These are phyloP conservation scores for Candida suzukii DNA, from an alignment of 805 yeast species.

Conservation along the genomic window DNA sequence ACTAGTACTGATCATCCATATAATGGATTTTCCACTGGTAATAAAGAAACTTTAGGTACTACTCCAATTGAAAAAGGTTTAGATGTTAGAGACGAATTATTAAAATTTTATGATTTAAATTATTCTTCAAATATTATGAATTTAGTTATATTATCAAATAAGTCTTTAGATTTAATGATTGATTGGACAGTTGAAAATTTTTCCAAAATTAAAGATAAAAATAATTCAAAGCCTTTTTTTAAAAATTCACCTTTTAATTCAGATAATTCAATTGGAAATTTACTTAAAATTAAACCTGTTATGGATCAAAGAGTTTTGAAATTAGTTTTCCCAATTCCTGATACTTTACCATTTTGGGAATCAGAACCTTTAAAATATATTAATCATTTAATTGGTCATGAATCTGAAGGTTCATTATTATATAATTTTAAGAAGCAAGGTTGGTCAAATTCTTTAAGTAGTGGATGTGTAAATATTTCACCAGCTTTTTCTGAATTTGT, in stretches of 20 bases:
- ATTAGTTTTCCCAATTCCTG: constrained; percentile 69
- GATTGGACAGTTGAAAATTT: constrained; percentile 65
- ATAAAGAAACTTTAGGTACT: constrained; percentile 62
- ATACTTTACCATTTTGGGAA: constrained; percentile 59
- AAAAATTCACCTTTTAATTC: constrained; percentile 40
- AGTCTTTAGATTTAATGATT: constrained; percentile 64
- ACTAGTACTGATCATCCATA: constrained; percentile 77
- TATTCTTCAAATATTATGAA: constrained; percentile 90
- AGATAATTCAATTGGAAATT: constrained; percentile 38
- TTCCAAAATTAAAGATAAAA: constrained; percentile 49
- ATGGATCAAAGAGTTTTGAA: constrained; percentile 69
- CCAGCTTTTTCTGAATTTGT: constrained; percentile 61
- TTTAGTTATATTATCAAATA: constrained; percentile 77
- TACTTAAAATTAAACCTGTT: constrained; percentile 70
- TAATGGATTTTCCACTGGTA: constrained; percentile 88
- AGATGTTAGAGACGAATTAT: constrained; percentile 74
- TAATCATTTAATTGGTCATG: constrained; percentile 88
- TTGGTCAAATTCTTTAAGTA: constrained; percentile 74
- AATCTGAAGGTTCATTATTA: constrained; percentile 79
- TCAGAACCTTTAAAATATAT: constrained; percentile 63
- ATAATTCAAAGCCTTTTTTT: constrained; percentile 38
- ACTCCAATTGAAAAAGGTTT: constrained; percentile 53
- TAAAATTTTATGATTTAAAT: constrained; percentile 62
- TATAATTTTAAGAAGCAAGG: constrained; percentile 61
- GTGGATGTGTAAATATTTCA: constrained; percentile 64